A percentile compares a stretch with the other conserved stretches of the same genome.
These are phyloP conservation scores for Pezizomycotina sp. DNA, from an alignment of 2,329 filamentous ascomycete genomes.

Conservation along the genomic window DNA sequence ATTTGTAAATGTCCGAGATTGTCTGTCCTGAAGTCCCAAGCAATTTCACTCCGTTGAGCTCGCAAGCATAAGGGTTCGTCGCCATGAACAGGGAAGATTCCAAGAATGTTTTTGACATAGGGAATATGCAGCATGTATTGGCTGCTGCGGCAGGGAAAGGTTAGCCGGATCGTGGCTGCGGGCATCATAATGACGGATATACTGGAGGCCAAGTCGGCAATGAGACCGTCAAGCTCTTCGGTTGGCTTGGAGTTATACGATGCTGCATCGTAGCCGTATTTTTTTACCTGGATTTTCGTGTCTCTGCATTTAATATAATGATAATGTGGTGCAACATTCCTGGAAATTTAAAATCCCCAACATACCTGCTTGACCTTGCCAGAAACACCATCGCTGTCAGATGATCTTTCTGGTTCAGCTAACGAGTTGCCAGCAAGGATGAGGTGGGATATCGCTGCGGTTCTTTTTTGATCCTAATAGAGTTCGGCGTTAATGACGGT, in stretches of 20 bases:
- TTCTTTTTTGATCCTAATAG: slow-evolving; percentile 35
- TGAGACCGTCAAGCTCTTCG: slow-evolving; percentile 65
- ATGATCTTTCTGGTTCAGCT: slow-evolving; percentile 12
- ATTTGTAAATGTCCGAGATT: slow-evolving; percentile 83
- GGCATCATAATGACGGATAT: slow-evolving; percentile 81
- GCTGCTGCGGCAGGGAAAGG: slow-evolving; percentile 76
- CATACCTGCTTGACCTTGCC: too few species aligned
- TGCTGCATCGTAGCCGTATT: slow-evolving; percentile 86
- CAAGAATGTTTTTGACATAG: slow-evolving; percentile 52
- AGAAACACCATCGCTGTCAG: slow-evolving; percentile 18
- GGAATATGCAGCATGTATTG: slow-evolving; percentile 89
- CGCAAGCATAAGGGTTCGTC: slow-evolving; percentile 85
- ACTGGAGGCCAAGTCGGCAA: slow-evolving; percentile 63
- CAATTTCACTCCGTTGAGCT: slow-evolving; percentile 76
- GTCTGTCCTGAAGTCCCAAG: slow-evolving; percentile 84
- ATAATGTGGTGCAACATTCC: slow-evolving; percentile 25
- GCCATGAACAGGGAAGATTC: slow-evolving; percentile 54
- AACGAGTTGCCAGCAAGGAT: slow-evolving; percentile 89
- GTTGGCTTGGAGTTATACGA: slow-evolving; percentile 77
- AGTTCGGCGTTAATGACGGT: slow-evolving; percentile 10
- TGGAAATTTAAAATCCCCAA: too few species aligned
- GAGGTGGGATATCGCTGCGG: slow-evolving; percentile 59
- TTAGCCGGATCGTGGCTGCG: slow-evolving; percentile 74
- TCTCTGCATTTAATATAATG: slow-evolving; percentile 26
- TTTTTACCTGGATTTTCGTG: slow-evolving; percentile 46